Evolutionary conservation across 2,329 filamentous ascomycete species (phyloP), one percentile per base, ranked within the genome.

Genomic region (Paecilomyces sp.): DNA sequence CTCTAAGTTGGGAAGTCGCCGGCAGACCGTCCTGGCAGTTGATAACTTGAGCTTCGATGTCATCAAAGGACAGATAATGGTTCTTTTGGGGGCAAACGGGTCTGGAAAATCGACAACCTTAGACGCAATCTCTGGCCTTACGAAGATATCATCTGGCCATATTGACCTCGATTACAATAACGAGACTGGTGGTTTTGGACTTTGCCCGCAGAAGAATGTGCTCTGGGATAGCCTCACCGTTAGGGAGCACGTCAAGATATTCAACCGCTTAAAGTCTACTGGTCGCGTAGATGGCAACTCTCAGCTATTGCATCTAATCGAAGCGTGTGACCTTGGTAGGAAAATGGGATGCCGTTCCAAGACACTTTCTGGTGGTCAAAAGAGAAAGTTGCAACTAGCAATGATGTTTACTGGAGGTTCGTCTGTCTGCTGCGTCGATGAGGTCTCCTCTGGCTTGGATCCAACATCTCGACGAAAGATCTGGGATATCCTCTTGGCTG

Each of bases 361-460:
- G 69, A 95, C 91, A 0, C 79, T 97, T 0, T 96, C 91, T 2
- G 92, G 92, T 8, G 92, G 92, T 0, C 92, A 97, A 73, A 96
- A 96, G 77, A 82, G 92, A 57, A 97, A 97, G 73, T 81, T 96
- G 8, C 92, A 97, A 73, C 81, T 97, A 2, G 92, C 91, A 4
- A 93, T 96, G 86, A 96, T 96, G 91, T 86, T 97, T 66, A 95
- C 91, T 3, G 92, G 93, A 62, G 92, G 91, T 11, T 93, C 89
- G 62, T 86, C 86, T 25, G 88, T 97, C 0, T 96, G 92, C 75
- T 94, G 91, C 68, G 86, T 97, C 5, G 92, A 97, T 66, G 93
- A 97, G 74, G 91, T 96, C 13, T 92, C 89, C 47, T 92, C 88
- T 61, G 93, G 92, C 13, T 81, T 97, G 22, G 92, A 97, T 70